Evolutionary conservation across 202 grass and related monocot species (phyloP).

Genomic region (Zizania palustris): DNA sequence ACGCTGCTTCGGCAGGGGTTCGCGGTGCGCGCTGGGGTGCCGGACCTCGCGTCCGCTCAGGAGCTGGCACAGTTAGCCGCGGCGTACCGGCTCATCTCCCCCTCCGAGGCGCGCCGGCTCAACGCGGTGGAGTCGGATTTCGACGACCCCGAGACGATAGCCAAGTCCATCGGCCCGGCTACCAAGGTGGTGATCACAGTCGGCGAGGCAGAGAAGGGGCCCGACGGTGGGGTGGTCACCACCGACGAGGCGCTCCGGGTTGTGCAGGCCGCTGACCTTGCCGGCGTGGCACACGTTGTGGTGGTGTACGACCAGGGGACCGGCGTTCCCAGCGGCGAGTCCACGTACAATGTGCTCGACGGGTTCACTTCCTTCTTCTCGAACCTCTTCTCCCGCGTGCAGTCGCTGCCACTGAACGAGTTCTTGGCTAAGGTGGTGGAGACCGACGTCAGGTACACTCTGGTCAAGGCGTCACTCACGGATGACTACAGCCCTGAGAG

Average conservation of each 20-base stretch:
- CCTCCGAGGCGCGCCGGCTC: slow-evolving; percentile 61
- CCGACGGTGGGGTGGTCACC: slow-evolving; percentile 52
- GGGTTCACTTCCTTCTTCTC: slow-evolving; percentile 79
- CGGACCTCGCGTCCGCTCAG: slow-evolving; percentile 70
- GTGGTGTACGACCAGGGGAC: slow-evolving; percentile 59
- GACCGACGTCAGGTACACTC: slow-evolving; percentile 79
- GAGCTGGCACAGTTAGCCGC: slow-evolving; percentile 71
- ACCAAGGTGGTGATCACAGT: slow-evolving; percentile 88
- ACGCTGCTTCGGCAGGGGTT: slow-evolving; percentile 78
- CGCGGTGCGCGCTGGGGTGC: slow-evolving; percentile 72
- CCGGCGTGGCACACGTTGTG: slow-evolving; percentile 66
- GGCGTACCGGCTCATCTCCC: slow-evolving; percentile 70
- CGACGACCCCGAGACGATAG: slow-evolving; percentile 67
- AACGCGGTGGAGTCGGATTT: slow-evolving; percentile 75
- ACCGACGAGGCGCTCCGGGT: slow-evolving; percentile 79
- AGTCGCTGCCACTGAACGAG: slow-evolving; percentile 62
- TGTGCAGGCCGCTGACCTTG: slow-evolving; percentile 79
- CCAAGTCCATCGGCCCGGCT: slow-evolving; percentile 88
- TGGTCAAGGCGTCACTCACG: slow-evolving; percentile 71
- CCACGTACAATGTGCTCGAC: slow-evolving; percentile 78
- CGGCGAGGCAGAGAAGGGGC: slow-evolving; percentile 57
- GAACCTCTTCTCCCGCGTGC: slow-evolving; percentile 64
- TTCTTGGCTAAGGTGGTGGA: slow-evolving; percentile 77
- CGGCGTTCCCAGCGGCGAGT: slow-evolving; percentile 21
- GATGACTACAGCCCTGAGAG: slow-evolving; percentile 80